Evolutionary conservation across 2,329 filamentous ascomycete genomes (phyloP).

Genomic region (Dryadomyces sulphureus): DNA sequence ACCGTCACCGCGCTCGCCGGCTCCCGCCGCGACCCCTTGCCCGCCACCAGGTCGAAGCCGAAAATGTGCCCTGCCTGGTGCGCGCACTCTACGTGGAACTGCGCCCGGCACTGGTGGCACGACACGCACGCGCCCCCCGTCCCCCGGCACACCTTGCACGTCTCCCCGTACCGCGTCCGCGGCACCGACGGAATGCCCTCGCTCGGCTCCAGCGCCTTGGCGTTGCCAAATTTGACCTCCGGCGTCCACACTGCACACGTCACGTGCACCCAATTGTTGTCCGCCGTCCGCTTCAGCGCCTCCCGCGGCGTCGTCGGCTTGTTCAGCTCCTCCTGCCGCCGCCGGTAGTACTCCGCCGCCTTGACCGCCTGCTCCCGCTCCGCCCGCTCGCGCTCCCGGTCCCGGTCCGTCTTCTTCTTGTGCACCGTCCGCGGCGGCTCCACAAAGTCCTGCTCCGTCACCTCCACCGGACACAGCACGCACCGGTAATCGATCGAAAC

Average conservation of each 20-base stretch:
- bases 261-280: conserved; percentile 98
- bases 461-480: conserved; percentile 73
- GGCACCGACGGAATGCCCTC: conserved; percentile 83
- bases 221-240: conserved; percentile 84
- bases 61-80: conserved; percentile 69
- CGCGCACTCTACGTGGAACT: conserved; percentile 83
- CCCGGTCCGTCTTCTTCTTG: conserved; percentile 82
- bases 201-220: conserved; percentile 65
- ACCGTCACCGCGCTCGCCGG: conserved; percentile 67
- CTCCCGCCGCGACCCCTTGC: conserved; percentile 79
- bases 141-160: conserved; percentile 73
- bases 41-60: conserved; percentile 78
- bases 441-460: conserved; percentile 69
- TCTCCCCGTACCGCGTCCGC: conserved; percentile 54
- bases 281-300: conserved; percentile 80
- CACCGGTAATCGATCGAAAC: conserved; percentile 94
- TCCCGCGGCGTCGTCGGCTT: conserved; percentile 76
- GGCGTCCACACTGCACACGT: conserved; percentile 83
- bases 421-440: conserved; percentile 66
- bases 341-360: conserved; percentile 67
- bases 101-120: conserved; percentile 58
- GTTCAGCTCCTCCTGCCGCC: conserved; percentile 69
- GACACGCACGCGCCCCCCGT: conserved; percentile 63
- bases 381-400: conserved; percentile 71
- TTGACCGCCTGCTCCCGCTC: conserved; percentile 75